Base-by-base conservation (phyloP, 2,329 filamentous ascomycete genomes). In the Scedosporium boydii region DNA sequence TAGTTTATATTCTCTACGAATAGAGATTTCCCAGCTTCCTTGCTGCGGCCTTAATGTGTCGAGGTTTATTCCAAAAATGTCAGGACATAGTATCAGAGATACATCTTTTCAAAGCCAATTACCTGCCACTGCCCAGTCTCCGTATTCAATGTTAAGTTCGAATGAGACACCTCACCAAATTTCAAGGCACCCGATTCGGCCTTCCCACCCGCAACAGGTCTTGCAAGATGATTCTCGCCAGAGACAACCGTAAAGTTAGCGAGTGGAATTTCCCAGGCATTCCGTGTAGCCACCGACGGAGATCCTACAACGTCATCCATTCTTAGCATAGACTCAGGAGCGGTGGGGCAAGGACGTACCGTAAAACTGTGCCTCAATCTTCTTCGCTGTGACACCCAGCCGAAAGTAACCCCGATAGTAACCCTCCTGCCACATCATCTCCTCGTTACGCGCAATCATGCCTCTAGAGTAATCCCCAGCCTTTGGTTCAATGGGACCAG, bases 331-430 rank as follows among this genome's bases (percentile, higher is more conserved):
- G 3, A 14, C 10, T 34, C n/a, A 4, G 16, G 7, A 44, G 12
- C 41, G 4, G 1, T 3, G 29, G 9, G 9, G 42, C 5, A 23
- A 29, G 4, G 38, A 41, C 69, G 82, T 69, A 48, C 85, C 88
- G 67, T 86, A 91, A 74, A 81, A 91, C 12, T 78, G 77, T 0
- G 87, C 87, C n/a, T 82, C 76, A 2, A 88, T 78, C 55, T 80
- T 75, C 10, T 86, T 77, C 23, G 82, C 77, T 21, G 75, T 77
- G 62, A 89, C 76, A 58, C 81, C 79, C 48, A 91, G 75, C 69
- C 88, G 82, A 67, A 85, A 90, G 74, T 91, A 91, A 1, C 88
- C 89, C 18, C 88, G 80, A 72, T 90, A 91, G 71, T 88, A 91
- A 6, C 86, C 72, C 63, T 91, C 88, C 67, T 87, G 84, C 88